Percentiles rank a stretch among this genome's conserved stretches.
Conservation (phyloP, 257 asterid genomes). For the Jacaranda mimosifolia region DNA sequence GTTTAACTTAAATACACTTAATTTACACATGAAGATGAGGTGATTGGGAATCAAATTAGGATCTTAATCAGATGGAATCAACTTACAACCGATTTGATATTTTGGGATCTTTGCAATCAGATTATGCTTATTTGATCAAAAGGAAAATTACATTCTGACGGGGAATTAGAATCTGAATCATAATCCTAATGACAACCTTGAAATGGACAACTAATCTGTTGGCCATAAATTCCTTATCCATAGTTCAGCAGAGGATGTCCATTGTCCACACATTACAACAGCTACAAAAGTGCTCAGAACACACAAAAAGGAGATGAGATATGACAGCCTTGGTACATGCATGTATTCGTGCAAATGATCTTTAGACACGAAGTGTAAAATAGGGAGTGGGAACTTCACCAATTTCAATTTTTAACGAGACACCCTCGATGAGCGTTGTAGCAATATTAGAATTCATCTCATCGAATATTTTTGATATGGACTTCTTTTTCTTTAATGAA, state of each 20-base stretch:
- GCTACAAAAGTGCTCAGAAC: not conserved
- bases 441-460: not conserved
- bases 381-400: too few species aligned
- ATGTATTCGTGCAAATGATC: not conserved
- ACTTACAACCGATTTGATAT: too few species aligned
- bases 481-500: not conserved
- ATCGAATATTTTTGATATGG: not conserved
- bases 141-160: not conserved
- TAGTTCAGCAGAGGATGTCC: not conserved
- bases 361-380: not conserved
- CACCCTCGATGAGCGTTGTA: too few species aligned
- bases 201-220: not conserved
- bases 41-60: too few species aligned
- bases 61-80: too few species aligned
- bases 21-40: too few species aligned
- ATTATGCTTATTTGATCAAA: too few species aligned
- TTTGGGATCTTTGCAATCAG: too few species aligned
- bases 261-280: not conserved
- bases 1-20: too few species aligned
- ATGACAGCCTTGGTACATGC: conserved; percentile 16
- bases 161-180: not conserved
- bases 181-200: not conserved
- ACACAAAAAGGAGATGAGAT: not conserved
- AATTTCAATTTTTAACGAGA: too few species aligned
- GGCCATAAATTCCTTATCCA: not conserved